Conservation (phyloP, 306 rosid species). For the Cicer arietinum region DNA sequence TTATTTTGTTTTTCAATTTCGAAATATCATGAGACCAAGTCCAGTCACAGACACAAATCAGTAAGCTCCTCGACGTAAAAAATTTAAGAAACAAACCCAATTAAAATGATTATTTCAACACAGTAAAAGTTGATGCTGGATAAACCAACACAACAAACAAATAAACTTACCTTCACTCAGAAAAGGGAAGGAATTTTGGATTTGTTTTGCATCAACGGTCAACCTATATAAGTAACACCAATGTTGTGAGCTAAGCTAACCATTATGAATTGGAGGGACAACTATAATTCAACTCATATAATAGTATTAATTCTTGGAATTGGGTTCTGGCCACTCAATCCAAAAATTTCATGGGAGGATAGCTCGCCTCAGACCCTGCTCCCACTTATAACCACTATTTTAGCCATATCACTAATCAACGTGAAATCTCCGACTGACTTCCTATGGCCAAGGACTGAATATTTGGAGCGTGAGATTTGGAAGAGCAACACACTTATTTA, state of each 20-base stretch:
- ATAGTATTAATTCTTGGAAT: neutral
- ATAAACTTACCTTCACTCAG: neutral
- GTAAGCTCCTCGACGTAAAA: neutral
- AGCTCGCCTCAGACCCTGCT: no score
- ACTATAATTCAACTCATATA: neutral
- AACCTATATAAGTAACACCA: neutral
- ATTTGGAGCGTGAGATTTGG: neutral
- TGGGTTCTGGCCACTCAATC: neutral
- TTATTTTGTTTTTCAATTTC: neutral
- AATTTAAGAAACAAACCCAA: neutral
- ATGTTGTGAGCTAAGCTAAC: neutral
- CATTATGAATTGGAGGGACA: neutral
- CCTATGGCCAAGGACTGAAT: neutral
- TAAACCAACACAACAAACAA: conserved; percentile 9
- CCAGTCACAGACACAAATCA: conserved; percentile 3
- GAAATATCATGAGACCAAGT: neutral
- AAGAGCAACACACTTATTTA: neutral
- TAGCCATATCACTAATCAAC: no score
- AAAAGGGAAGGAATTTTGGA: neutral
- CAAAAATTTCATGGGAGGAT: neutral
- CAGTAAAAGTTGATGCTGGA: neutral
- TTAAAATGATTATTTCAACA: conserved; percentile 11
- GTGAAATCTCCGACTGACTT: no score
- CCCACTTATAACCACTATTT: no score
- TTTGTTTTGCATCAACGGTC: neutral